Conservation (phyloP, 768 basidiomycete species). For the Vararia minispora region DNA sequence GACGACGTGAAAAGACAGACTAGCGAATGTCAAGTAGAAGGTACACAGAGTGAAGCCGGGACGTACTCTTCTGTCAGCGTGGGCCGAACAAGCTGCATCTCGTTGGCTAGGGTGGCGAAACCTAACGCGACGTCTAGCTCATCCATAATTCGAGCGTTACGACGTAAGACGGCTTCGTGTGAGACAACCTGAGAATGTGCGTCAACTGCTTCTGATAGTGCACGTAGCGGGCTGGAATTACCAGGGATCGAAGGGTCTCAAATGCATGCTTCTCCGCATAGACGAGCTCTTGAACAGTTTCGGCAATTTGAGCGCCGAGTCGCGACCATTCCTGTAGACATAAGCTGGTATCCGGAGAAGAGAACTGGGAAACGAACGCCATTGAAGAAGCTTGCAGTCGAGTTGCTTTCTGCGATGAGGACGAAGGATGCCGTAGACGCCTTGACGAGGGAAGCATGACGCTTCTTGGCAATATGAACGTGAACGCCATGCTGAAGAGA, state of each 20-base stretch:
- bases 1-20: constrained; percentile 45
- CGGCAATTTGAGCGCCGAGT: constrained; percentile 58
- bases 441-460: constrained; percentile 42
- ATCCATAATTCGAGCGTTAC: constrained; percentile 70
- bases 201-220: not conserved
- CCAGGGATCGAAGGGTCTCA: constrained; percentile 49
- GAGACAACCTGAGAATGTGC: constrained; percentile 43
- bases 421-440: constrained; percentile 41
- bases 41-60: not conserved
- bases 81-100: constrained; percentile 70
- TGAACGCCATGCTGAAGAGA: constrained; percentile 63
- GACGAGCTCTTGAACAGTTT: constrained; percentile 39
- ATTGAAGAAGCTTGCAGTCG: constrained; percentile 61
- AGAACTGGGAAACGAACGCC: constrained; percentile 27
- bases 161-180: constrained; percentile 43
- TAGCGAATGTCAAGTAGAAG: not conserved
- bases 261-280: constrained; percentile 66
- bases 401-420: constrained; percentile 46
- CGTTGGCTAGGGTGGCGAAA: constrained; percentile 71
- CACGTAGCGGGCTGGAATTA: too few species aligned
- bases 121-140: constrained; percentile 79
- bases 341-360: constrained; percentile 1
- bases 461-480: constrained; percentile 60
- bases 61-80: constrained; percentile 57
- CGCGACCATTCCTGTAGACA: constrained; percentile 55